Evolutionary conservation across 352 stramenopile genomes (phyloP), one percentile per base, ranked within the genome.

Genomic region (Globisporangium orthogonon): DNA sequence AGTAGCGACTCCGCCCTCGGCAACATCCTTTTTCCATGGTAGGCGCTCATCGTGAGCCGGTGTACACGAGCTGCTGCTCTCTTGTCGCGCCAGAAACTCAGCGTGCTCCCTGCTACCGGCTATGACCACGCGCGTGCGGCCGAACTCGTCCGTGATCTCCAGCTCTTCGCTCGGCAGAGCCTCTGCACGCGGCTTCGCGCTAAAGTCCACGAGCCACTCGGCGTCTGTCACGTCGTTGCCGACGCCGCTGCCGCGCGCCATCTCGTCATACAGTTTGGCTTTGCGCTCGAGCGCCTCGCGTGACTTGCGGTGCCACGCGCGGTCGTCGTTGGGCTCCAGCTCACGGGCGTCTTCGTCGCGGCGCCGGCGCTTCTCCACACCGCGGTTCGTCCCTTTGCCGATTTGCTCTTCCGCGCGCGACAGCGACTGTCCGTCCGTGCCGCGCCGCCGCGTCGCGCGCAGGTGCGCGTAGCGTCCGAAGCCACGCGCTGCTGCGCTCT

Each of bases 161-260:
- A 83, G 61, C 44, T 50, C 9, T 23, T 50, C 18, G 11, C 45
- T 41, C 9, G 9, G 37, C 15, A 13, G 6, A 50, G 51, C 49
- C 6, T 29, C 51, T 23, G 9, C n/a, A 17, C 62, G 52, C 7
- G 71, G 71, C 52, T 91, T 92, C 15, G 70, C 68, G 35, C 70
- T 60, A 72, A 94, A 93, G 48, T 92, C 62, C 35, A 94, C 74
- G 1, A 93, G 67, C 61, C 60, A 87, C 52, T 89, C 78, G 28
- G 71, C 35, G 13, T 39, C 47, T 31, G 39, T 57, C 33, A 18
- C 41, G 14, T 45, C 41, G 14, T 45, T 39, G 35, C 40, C 30
- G 4, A 31, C 30, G 2, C 28, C 52, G 37, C 79, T 70, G 18
- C 61, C 65, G 7, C 23, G 31, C 53, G 69, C 63, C 69, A 95